Evolutionary conservation across 495 filamentous ascomycete species (phyloP), one percentile per base, ranked within the genome.

Genomic region (Diplogelasinospora grovesii): DNA sequence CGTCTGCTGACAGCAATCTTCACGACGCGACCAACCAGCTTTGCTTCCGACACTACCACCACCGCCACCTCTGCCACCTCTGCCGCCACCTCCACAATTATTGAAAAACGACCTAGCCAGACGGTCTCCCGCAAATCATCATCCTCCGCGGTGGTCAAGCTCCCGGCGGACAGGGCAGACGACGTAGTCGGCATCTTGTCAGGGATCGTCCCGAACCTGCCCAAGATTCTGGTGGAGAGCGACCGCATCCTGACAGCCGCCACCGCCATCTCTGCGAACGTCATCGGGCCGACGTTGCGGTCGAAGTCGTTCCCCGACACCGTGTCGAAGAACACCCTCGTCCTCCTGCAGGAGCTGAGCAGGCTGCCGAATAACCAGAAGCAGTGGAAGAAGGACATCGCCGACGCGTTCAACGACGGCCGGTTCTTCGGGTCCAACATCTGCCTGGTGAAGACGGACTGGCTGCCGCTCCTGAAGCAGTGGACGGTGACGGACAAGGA

Each of bases 231-330:
- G 20, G 81, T 86, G 24, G 88, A 95, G 43, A 77, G 79, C 8
- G 93, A 99, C 52, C 82, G 88, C 9, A 79, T 95, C 47, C 70
- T 81, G 20, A 77, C 75, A 7, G 88, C 83, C 14, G 82, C 85
- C 13, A 79, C 74, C 4, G 81, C 75, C 21, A 89, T 99, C 15
- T 93, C 89, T 1, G 77, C 81, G 16, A 89, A 81, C 54, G 73
- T 96, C 13, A 78, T 98, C 36, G 80, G 77, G 8, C 89, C 92
- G 14, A 79, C 82, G 0, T 77, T 98, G 36, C 86, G 84, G 37
- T 83, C 86, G 20, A 92, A 89, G 53, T 63, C 77, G 3, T 98
- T 94, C 61, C 93, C 92, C 2, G 83, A 89, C 31, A 96, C 89
- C 42, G 68, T 97, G 13, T 81, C 82, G 14, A 73, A 73, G 24